phyloP scores from a whole-genome alignment of 1,284 basidiomycete species.

The Ustilago esculenta region DNA sequence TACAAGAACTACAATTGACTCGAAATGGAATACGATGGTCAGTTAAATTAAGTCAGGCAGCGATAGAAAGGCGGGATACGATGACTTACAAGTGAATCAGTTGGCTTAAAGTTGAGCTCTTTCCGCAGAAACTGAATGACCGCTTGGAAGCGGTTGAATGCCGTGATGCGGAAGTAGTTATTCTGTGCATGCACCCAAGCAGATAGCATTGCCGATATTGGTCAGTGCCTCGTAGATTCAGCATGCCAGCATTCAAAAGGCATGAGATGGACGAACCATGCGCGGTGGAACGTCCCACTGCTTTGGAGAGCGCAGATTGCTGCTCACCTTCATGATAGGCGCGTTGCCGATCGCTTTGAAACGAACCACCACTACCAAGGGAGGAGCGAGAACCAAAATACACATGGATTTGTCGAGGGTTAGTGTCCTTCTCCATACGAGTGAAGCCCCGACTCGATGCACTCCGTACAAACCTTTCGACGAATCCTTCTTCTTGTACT shows the following conservation, averaged over 20 bases:
- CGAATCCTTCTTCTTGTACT: conserved; percentile 61
- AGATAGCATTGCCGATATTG: no score
- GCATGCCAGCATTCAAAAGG: no score
- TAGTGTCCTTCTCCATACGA: background rate
- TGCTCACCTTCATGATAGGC: conserved; percentile 93
- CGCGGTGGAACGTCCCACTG: no score
- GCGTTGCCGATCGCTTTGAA: conserved; percentile 99
- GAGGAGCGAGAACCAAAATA: no score
- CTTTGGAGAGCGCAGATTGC: no score
- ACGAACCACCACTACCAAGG: conserved; percentile 83
- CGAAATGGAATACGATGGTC: background rate
- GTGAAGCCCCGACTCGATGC: background rate
- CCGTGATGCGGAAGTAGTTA: conserved; percentile 96
- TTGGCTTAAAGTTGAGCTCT: conserved; percentile 86
- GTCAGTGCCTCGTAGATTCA: no score
- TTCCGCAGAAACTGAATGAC: conserved; percentile 92
- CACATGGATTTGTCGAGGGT: background rate
- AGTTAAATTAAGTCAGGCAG: background rate
- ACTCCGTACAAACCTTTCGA: conserved; percentile 48
- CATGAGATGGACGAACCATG: no score
- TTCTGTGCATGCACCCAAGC: conserved; percentile 66
- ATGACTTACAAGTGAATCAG: conserved; percentile 82
- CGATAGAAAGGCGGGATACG: background rate
- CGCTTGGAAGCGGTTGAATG: conserved; percentile 91
- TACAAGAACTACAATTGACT: conserved; percentile 82